Evolutionary conservation across 2,329 filamentous ascomycete species (phyloP).

Genomic region (Fusarium multiceps): DNA sequence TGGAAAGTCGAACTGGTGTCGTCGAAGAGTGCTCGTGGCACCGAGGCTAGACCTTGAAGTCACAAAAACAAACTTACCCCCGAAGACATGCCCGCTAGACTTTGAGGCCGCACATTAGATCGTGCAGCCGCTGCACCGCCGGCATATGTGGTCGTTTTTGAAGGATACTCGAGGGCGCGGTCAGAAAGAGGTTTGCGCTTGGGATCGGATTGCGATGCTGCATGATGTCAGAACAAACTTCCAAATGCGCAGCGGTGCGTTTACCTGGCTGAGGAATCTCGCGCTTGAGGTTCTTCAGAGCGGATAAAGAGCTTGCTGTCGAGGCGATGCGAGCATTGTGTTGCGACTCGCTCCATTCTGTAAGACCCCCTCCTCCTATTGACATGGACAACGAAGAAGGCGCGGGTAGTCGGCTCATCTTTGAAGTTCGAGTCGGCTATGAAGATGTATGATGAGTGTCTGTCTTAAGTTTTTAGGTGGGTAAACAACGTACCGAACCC

Average conservation of each 20-base stretch:
- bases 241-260: background rate
- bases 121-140: conserved; percentile 56
- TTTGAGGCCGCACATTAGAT: conserved; percentile 59
- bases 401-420: conserved; percentile 49
- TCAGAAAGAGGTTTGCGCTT: conserved; percentile 71
- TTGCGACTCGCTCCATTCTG: conserved; percentile 70
- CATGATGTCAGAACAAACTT: conserved; percentile 27
- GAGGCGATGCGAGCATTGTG: conserved; percentile 64
- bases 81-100: conserved; percentile 49
- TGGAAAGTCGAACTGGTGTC: background rate
- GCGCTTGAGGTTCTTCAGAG: conserved; percentile 62
- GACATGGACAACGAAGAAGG: conserved; percentile 42
- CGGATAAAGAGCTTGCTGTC: conserved; percentile 55
- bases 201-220: conserved; percentile 65
- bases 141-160: conserved; percentile 52
- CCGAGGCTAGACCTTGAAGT: background rate
- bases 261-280: conserved; percentile 59
- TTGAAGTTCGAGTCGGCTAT: conserved; percentile 48
- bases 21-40: background rate
- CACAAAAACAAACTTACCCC: conserved; percentile 43
- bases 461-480: background rate
- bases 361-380: conserved; percentile 55
- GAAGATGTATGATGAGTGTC: conserved; percentile 8
- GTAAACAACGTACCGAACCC: conserved; percentile 44
- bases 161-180: conserved; percentile 63